Evolutionary conservation across 768 basidiomycete genomes (phyloP).

Genomic region (Mycena belliarum): DNA sequence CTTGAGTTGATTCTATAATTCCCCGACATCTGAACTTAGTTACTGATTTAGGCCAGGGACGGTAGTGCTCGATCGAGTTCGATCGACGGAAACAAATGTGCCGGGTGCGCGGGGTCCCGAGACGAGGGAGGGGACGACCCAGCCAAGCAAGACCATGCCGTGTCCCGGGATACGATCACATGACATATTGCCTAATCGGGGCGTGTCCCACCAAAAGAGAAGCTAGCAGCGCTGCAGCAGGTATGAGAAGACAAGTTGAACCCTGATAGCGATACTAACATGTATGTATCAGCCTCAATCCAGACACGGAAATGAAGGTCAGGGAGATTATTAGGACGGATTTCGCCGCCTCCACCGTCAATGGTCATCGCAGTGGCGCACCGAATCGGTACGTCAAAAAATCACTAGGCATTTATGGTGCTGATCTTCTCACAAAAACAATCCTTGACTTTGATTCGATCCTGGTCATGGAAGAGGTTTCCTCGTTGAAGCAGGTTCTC

Average conservation of each 20-base stretch:
- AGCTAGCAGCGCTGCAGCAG: too few species aligned
- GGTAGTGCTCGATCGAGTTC: too few species aligned
- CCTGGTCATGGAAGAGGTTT: conserved; percentile 7
- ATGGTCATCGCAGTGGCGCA: conserved; percentile 10
- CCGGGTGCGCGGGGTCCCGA: too few species aligned
- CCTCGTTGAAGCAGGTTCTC: conserved; percentile 2
- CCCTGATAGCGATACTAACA: not conserved
- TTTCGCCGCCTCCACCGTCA: not conserved
- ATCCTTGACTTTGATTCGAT: conserved; percentile 10
- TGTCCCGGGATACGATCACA: too few species aligned
- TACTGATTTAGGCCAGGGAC: too few species aligned
- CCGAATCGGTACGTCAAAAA: conserved; percentile 10
- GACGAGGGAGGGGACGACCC: too few species aligned
- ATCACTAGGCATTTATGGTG: not conserved
- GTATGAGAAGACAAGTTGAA: not conserved
- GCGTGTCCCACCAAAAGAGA: too few species aligned
- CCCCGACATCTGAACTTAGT: too few species aligned
- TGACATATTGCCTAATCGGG: too few species aligned
- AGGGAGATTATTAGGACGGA: conserved; percentile 6
- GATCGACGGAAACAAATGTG: too few species aligned
- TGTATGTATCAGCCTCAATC: conserved; percentile 1
- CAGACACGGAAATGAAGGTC: conserved; percentile 6
- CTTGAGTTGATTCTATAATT: too few species aligned
- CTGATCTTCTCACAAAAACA: not conserved
- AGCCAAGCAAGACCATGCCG: too few species aligned